Conservation (phyloP, 2,329 filamentous ascomycete genomes). For the Trichoderma semiorbis region DNA sequence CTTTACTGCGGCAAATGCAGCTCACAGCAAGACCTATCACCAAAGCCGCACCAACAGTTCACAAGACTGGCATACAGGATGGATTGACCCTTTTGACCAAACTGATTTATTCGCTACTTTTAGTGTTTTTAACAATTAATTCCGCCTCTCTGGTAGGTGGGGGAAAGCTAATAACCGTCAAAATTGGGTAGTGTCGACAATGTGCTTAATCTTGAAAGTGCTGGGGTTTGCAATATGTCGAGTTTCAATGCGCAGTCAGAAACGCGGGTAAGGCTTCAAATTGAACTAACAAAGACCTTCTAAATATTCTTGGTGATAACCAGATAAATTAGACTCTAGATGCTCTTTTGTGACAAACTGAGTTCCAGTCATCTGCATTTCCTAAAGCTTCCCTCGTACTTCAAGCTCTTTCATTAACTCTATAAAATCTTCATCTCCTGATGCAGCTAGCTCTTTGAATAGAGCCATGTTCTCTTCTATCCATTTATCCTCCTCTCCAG, state of each 20-base stretch:
- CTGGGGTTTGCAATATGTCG: background rate
- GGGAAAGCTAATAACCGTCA: background rate
- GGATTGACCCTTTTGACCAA: too few species aligned
- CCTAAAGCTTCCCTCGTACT: background rate
- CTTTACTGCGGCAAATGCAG: too few species aligned
- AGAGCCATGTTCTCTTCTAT: background rate
- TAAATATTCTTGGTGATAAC: background rate
- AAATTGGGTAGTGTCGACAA: background rate
- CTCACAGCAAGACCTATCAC: too few species aligned
- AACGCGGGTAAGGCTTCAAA: background rate
- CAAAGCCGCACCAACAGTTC: too few species aligned
- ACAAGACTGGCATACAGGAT: too few species aligned
- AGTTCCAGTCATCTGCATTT: background rate
- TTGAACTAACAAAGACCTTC: background rate
- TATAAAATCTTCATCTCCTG: constrained; percentile 11
- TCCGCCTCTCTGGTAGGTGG: background rate
- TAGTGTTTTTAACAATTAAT: too few species aligned
- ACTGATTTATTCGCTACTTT: too few species aligned
- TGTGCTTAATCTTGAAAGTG: background rate
- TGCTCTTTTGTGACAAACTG: background rate
- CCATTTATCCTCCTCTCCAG: constrained; percentile 12
- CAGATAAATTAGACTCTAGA: background rate
- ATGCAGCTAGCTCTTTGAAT: background rate
- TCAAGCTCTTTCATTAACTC: background rate
- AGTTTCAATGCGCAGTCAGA: background rate